Conservation (phyloP, 352 stramenopile species). For the Phytophthora lateralis region DNA sequence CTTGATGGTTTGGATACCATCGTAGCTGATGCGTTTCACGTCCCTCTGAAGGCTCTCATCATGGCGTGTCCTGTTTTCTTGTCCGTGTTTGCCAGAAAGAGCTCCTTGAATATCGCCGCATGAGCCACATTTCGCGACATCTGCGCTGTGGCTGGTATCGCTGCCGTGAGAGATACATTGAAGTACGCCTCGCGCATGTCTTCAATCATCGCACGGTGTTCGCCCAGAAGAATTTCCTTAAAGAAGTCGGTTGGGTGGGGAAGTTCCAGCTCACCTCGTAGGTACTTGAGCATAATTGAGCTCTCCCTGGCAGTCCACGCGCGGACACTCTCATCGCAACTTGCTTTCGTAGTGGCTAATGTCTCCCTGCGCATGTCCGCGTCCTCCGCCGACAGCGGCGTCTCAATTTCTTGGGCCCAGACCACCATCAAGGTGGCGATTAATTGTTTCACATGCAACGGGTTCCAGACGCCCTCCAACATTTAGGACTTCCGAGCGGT, state of each 20-base stretch:
- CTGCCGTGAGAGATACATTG: conserved; percentile 2
- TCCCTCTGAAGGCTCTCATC: conserved; percentile 1
- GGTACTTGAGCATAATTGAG: background rate
- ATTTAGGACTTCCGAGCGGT: background rate
- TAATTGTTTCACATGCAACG: background rate
- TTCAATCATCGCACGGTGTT: conserved; percentile 4
- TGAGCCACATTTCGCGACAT: background rate
- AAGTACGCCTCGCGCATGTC: conserved; percentile 1
- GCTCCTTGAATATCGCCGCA: background rate
- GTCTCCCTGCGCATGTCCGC: conserved; percentile 5
- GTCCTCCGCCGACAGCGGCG: too few relatives aligned
- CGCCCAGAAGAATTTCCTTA: conserved; percentile 1
- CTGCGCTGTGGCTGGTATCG: background rate
- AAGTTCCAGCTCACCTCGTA: background rate
- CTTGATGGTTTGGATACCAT: conserved; percentile 1
- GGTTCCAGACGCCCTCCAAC: conserved; percentile 7
- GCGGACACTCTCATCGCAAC: conserved; percentile 2
- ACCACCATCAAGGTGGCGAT: too few relatives aligned
- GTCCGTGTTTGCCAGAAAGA: conserved; percentile 4
- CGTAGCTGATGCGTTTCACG: conserved; percentile 1
- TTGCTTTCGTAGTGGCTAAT: background rate
- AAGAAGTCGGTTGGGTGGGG: conserved; percentile 7
- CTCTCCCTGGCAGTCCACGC: conserved; percentile 1
- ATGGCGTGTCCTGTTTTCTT: background rate
- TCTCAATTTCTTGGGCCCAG: too few relatives aligned